Evolutionary conservation across 1,284 basidiomycete species (phyloP).

Genomic region (Rhodotorula sp.): DNA sequence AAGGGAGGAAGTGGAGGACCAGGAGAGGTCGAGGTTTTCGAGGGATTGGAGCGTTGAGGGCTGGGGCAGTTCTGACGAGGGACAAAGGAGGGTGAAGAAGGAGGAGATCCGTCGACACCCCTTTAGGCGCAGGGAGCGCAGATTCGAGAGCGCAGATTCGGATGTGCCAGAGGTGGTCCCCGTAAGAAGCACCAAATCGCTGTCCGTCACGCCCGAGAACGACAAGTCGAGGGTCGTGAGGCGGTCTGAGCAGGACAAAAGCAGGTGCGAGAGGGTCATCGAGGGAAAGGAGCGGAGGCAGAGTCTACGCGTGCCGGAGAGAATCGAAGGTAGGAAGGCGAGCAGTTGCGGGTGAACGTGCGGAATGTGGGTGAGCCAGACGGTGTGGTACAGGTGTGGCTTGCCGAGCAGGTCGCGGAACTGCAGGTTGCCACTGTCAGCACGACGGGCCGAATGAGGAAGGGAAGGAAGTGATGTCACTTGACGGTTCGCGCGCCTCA

Average conservation of each 20-base stretch:
- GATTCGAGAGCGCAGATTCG: neutral
- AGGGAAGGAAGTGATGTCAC: neutral
- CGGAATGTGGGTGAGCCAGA: neutral
- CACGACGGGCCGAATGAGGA: no score
- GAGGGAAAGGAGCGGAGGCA: neutral
- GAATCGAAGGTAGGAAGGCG: neutral
- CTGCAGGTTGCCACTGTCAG: neutral
- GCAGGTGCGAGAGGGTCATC: neutral
- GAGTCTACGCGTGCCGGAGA: neutral
- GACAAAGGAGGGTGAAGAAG: neutral
- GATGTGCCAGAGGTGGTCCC: no score
- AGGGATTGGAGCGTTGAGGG: neutral
- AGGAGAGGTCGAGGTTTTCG: constrained; percentile 13
- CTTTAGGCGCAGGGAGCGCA: neutral
- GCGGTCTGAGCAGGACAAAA: neutral
- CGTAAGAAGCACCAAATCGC: neutral
- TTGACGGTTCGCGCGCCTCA: neutral
- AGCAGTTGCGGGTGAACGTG: neutral
- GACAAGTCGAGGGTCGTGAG: constrained; percentile 4
- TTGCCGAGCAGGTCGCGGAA: neutral
- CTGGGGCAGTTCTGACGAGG: no score
- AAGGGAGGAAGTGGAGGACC: constrained; percentile 3
- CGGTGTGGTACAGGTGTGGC: neutral
- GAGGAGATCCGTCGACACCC: neutral
- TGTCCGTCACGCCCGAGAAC: constrained; percentile 3